Percentiles rank a stretch among this genome's conserved stretches.
phyloP scores from a whole-genome alignment of 2,329 filamentous ascomycete genomes.

The Gnomoniopsis smithogilvyi region DNA sequence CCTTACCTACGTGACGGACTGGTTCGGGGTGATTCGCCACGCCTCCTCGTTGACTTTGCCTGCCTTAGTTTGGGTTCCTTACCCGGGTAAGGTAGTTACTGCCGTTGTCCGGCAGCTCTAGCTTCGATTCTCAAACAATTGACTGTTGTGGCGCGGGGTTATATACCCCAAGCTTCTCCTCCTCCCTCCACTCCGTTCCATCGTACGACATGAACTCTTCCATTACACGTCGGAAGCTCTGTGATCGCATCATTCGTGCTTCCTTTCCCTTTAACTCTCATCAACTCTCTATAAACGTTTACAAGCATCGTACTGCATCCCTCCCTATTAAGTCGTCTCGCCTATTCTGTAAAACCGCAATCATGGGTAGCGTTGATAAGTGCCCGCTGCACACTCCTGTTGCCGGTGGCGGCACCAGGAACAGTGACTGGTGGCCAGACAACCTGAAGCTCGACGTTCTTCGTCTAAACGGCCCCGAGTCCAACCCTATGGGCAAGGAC shows the following conservation, averaged over 20 bases:
- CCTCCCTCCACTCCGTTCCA: neutral
- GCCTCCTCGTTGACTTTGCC: neutral
- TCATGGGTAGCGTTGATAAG: constrained; percentile 13
- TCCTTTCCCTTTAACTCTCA: neutral
- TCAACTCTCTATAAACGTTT: neutral
- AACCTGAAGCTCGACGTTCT: constrained; percentile 67
- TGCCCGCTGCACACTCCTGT: constrained; percentile 31
- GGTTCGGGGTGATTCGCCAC: constrained; percentile 1
- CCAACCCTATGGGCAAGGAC: constrained; percentile 61
- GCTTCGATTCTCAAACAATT: neutral
- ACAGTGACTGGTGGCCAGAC: constrained; percentile 73
- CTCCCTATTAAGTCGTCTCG: neutral
- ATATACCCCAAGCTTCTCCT: constrained; percentile 7
- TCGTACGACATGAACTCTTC: constrained; percentile 3
- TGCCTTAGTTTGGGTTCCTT: neutral
- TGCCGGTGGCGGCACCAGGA: constrained; percentile 63
- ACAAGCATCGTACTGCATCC: neutral
- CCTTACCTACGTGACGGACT: neutral
- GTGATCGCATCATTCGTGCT: neutral
- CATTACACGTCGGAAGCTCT: neutral
- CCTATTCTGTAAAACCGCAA: neutral
- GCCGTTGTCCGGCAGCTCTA: neutral
- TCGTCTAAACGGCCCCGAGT: constrained; percentile 63
- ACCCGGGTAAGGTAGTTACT: neutral
- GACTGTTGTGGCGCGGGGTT: neutral